Conservation (phyloP, 1,284 basidiomycete genomes). For the Pseudozyma flocculosa region DNA sequence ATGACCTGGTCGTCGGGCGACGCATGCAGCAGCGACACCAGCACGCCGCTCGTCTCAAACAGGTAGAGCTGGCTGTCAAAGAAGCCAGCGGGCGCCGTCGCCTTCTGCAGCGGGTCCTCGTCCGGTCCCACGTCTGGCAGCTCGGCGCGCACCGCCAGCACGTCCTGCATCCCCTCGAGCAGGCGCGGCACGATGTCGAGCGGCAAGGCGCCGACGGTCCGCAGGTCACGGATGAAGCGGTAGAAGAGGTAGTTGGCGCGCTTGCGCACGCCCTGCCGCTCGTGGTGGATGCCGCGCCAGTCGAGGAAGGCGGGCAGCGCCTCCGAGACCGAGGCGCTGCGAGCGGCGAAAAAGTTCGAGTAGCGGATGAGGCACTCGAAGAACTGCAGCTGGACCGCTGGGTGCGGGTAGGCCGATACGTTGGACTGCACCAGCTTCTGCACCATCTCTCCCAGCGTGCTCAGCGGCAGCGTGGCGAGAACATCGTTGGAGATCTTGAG, state of each 20-base stretch:
- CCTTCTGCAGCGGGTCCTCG: constrained; percentile 71
- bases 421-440: constrained; percentile 79
- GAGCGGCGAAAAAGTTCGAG: constrained; percentile 87
- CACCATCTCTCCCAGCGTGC: constrained; percentile 85
- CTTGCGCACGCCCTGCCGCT: constrained; percentile 71
- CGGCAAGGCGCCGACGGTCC: constrained; percentile 73
- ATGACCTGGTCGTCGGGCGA: constrained; percentile 70
- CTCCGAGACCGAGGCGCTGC: constrained; percentile 69
- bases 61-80: constrained; percentile 94
- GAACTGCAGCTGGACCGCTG: constrained; percentile 84
- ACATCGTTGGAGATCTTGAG: constrained; percentile 38
- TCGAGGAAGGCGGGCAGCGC: constrained; percentile 88
- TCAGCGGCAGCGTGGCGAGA: constrained; percentile 67
- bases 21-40: constrained; percentile 75
- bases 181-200: constrained; percentile 67
- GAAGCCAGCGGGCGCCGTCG: constrained; percentile 70
- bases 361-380: constrained; percentile 92
- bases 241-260: constrained; percentile 90
- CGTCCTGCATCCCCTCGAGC: constrained; percentile 58
- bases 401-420: constrained; percentile 80
- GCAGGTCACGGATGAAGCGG: constrained; percentile 79
- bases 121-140: constrained; percentile 64
- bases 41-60: constrained; percentile 85
- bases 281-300: constrained; percentile 82
- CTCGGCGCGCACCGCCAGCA: constrained; percentile 61